Conservation (phyloP, 2,329 filamentous ascomycete genomes). For the Microsporum ferrugineum region DNA sequence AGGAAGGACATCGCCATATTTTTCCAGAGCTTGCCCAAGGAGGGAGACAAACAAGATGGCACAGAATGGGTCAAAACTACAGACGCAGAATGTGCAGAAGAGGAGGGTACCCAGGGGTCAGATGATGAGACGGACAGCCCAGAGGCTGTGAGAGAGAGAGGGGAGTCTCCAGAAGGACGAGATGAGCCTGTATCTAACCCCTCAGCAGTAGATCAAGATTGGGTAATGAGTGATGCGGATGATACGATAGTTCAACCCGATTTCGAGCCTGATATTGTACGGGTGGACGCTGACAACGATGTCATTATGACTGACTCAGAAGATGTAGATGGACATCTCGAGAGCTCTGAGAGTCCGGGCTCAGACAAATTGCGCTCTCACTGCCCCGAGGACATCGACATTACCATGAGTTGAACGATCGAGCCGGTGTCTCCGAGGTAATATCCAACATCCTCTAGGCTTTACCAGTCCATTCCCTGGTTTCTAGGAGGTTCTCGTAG, state of each 20-base stretch:
- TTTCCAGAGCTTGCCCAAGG: too few relatives aligned
- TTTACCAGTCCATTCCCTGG: too few relatives aligned
- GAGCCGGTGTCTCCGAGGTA: too few relatives aligned
- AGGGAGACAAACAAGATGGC: too few relatives aligned
- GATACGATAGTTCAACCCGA: too few relatives aligned
- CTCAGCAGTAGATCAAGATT: background rate
- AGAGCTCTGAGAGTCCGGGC: too few relatives aligned
- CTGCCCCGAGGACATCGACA: background rate
- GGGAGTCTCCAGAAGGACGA: background rate
- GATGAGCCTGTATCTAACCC: background rate
- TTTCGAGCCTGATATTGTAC: background rate
- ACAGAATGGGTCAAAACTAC: too few relatives aligned
- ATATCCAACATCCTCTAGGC: too few relatives aligned
- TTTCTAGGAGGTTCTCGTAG: too few relatives aligned
- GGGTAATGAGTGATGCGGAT: background rate
- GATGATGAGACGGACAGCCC: background rate
- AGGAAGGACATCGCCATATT: too few relatives aligned
- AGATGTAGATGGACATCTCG: background rate
- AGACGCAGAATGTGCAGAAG: too few relatives aligned
- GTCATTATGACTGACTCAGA: background rate
- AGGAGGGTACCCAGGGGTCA: background rate
- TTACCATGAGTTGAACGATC: too few relatives aligned
- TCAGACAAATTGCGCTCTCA: background rate
- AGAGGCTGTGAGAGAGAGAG: background rate
- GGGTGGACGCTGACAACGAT: background rate